These are phyloP conservation scores for Arthroderma uncinatum DNA, from an alignment of 2,329 filamentous ascomycete genomes.

Conservation along the genomic window DNA sequence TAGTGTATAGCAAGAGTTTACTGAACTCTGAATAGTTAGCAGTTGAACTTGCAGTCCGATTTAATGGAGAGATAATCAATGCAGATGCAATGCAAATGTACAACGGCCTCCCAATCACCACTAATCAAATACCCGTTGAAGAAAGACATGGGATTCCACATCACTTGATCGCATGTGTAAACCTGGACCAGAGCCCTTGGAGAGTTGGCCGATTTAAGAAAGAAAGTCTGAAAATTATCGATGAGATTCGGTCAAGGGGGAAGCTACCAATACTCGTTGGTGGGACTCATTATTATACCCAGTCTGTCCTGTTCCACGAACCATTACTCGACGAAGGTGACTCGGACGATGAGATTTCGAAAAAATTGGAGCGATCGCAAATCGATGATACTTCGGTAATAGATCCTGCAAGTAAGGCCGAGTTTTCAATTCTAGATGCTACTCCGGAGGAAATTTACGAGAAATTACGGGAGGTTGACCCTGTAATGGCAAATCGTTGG, in stretches of 20 bases:
- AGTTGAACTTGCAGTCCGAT: constrained; percentile 69
- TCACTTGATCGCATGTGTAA: constrained; percentile 72
- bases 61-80: constrained; percentile 91
- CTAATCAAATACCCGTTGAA: constrained; percentile 70
- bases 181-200: constrained; percentile 69
- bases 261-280: constrained; percentile 84
- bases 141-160: constrained; percentile 76
- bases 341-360: constrained; percentile 13
- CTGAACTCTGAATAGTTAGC: constrained; percentile 54
- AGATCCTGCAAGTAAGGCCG: constrained; percentile 30
- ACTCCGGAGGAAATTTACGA: constrained; percentile 60
- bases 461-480: constrained; percentile 69
- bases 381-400: constrained; percentile 15
- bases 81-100: constrained; percentile 98
- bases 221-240: constrained; percentile 57
- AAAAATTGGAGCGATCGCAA: constrained; percentile 13
- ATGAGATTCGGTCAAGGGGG: constrained; percentile 65
- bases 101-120: constrained; percentile 79
- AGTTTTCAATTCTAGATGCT: constrained; percentile 60
- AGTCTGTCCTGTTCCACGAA: constrained; percentile 74
- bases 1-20: background rate
- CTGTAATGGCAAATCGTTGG: constrained; percentile 80
- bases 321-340: constrained; percentile 42
- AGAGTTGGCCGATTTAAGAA: constrained; percentile 65
- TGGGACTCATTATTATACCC: constrained; percentile 90